Evolutionary conservation across 768 basidiomycete genomes (phyloP).

Genomic region (Hygrocybe coccinea): DNA sequence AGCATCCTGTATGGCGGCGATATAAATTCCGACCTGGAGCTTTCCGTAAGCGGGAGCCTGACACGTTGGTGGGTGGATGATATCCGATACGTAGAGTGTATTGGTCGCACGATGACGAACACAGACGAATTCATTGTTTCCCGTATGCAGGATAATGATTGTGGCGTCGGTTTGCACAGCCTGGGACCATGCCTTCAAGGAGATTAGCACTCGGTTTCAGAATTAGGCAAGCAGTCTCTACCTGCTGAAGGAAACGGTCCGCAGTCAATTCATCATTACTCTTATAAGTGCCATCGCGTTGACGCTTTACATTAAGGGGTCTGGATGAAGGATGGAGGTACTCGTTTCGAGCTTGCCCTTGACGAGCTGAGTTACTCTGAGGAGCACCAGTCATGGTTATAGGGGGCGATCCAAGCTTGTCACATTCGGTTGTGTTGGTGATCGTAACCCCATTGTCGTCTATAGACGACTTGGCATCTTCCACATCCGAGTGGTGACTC

Average conservation of each 20-base stretch:
- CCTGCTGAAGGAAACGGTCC: neutral
- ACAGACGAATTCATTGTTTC: conserved; percentile 3
- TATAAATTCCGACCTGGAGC: conserved; percentile 1
- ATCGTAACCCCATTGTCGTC: no score
- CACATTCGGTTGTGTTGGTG: no score
- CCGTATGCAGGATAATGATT: neutral
- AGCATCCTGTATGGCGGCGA: neutral
- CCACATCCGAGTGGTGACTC: no score
- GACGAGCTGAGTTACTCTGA: no score
- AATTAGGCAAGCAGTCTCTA: neutral
- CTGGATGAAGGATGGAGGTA: no score
- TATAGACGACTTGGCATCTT: no score
- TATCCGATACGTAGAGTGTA: conserved; percentile 1
- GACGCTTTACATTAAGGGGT: no score
- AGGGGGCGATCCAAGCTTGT: no score
- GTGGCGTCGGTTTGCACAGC: neutral
- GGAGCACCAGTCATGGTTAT: no score
- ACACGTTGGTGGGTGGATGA: neutral
- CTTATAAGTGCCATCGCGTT: neutral
- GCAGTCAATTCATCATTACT: neutral
- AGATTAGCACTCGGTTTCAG: neutral
- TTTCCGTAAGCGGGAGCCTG: neutral
- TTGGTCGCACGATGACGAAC: neutral
- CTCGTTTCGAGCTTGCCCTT: no score
- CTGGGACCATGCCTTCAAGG: neutral